Evolutionary conservation across 257 asterid genomes (phyloP).

Genomic region (Jacaranda mimosifolia): DNA sequence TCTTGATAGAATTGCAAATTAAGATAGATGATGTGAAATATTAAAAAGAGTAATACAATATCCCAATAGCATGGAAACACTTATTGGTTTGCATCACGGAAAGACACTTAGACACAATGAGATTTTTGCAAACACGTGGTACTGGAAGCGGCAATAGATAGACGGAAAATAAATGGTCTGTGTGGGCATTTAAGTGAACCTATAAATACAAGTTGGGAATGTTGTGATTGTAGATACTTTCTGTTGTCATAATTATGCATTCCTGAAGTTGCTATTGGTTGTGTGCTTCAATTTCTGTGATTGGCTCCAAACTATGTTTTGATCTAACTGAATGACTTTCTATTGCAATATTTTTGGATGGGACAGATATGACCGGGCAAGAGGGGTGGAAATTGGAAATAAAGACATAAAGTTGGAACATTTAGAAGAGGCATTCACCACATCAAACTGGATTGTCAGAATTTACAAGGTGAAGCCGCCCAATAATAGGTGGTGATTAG

Average conservation of each 20-base stretch:
- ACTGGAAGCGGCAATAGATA: too few relatives aligned
- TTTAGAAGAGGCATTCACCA: conserved; percentile 96
- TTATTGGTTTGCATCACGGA: too few relatives aligned
- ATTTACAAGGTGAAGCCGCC: conserved; percentile 97
- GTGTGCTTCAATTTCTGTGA: background rate
- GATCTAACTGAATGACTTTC: background rate
- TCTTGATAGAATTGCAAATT: too few relatives aligned
- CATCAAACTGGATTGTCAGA: conserved; percentile 96
- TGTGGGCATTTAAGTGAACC: background rate
- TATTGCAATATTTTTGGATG: conserved; percentile 10
- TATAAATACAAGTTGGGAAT: background rate
- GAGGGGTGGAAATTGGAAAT: conserved; percentile 97
- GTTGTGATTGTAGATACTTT: background rate
- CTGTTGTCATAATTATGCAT: background rate
- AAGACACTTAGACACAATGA: too few relatives aligned
- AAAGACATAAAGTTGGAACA: conserved; percentile 91
- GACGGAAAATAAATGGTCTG: too few relatives aligned
- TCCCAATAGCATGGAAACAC: too few relatives aligned
- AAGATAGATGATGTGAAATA: too few relatives aligned
- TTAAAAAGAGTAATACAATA: too few relatives aligned
- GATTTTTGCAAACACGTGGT: too few relatives aligned
- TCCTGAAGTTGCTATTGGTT: background rate
- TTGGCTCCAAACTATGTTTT: background rate
- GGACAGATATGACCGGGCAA: conserved; percentile 92
- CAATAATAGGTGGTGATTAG: conserved; percentile 80